Percentiles rank a stretch among this genome's conserved stretches.
Evolutionary conservation across 2,329 filamentous ascomycete genomes (phyloP).

Genomic region (Mollisiaceae sp.): DNA sequence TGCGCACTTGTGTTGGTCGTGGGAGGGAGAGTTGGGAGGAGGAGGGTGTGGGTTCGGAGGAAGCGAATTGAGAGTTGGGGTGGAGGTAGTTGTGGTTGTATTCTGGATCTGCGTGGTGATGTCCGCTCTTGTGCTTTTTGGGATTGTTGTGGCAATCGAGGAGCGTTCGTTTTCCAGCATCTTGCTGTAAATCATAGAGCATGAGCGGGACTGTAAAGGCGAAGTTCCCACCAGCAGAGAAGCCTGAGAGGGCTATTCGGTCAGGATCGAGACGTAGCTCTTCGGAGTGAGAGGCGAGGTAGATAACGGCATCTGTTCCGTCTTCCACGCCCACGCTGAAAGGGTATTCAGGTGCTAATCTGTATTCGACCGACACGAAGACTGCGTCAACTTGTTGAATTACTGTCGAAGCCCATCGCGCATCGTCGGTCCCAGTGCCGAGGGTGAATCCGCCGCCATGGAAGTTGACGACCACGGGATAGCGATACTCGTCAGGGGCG

Average conservation of each 20-base stretch:
- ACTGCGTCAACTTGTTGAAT: slow-evolving; percentile 58
- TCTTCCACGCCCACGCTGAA: slow-evolving; percentile 71
- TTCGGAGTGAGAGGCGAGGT: slow-evolving; percentile 59
- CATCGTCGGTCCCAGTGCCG: slow-evolving; percentile 66
- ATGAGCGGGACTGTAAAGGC: slow-evolving; percentile 47
- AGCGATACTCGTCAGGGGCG: slow-evolving; percentile 38
- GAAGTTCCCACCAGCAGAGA: slow-evolving; percentile 56
- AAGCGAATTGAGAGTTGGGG: neutral
- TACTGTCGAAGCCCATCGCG: slow-evolving; percentile 62
- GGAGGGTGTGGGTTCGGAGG: slow-evolving; percentile 3
- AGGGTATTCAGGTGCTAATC: slow-evolving; percentile 67
- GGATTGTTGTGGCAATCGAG: slow-evolving; percentile 7
- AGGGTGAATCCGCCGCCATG: slow-evolving; percentile 72
- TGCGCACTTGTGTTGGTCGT: slow-evolving; percentile 6
- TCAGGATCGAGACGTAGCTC: slow-evolving; percentile 62
- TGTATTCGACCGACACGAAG: slow-evolving; percentile 69
- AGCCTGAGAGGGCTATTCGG: slow-evolving; percentile 64
- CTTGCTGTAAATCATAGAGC: slow-evolving; percentile 49
- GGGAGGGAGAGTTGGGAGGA: slow-evolving; percentile 29
- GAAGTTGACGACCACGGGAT: slow-evolving; percentile 66
- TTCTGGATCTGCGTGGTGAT: slow-evolving; percentile 6
- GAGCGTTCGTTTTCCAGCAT: slow-evolving; percentile 46
- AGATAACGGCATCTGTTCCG: slow-evolving; percentile 66
- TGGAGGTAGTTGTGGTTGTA: slow-evolving; percentile 2
- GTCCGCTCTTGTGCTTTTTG: slow-evolving; percentile 6